A percentile compares a stretch with the other conserved stretches of the same genome.
These are phyloP conservation scores for Populus hybrid DNA, from an alignment of 441 rosid species.

Conservation along the genomic window DNA sequence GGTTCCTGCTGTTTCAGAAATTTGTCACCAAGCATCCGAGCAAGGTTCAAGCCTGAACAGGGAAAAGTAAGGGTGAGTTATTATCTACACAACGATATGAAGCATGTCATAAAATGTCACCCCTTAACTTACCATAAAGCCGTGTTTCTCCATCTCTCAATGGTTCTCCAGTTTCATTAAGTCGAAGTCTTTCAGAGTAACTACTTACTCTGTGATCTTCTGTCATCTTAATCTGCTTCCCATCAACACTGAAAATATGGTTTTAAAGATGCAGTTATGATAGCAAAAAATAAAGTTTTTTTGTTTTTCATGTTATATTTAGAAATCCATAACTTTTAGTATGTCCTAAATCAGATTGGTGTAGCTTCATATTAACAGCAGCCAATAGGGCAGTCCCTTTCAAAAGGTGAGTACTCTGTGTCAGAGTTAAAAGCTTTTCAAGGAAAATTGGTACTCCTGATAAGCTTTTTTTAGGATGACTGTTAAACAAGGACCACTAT, in stretches of 20 bases:
- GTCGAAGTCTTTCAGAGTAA: slow-evolving; percentile 65
- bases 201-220: slow-evolving; percentile 88
- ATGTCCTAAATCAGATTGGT: not conserved
- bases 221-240: slow-evolving; percentile 73
- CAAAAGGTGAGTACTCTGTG: not conserved
- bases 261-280: slow-evolving; percentile 6
- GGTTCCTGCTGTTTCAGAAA: slow-evolving; percentile 86
- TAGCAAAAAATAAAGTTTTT: not conserved
- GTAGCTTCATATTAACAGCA: not conserved
- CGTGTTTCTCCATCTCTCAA: slow-evolving; percentile 83
- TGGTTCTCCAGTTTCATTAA: slow-evolving; percentile 67
- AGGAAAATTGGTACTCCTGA: not conserved
- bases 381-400: not conserved
- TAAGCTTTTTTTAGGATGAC: slow-evolving; percentile 4
- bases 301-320: not conserved
- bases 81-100: not conserved
- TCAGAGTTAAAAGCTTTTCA: not conserved
- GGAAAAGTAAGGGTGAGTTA: not conserved
- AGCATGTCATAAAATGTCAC: slow-evolving; percentile 8
- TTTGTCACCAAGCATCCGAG: slow-evolving; percentile 98
- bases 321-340: not conserved
- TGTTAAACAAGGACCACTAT: not conserved
- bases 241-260: slow-evolving; percentile 62
- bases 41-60: slow-evolving; percentile 77
- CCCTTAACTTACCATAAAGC: slow-evolving; percentile 51